phyloP scores from a whole-genome alignment of 2,329 filamentous ascomycete species.

The Cercospora janseana region DNA sequence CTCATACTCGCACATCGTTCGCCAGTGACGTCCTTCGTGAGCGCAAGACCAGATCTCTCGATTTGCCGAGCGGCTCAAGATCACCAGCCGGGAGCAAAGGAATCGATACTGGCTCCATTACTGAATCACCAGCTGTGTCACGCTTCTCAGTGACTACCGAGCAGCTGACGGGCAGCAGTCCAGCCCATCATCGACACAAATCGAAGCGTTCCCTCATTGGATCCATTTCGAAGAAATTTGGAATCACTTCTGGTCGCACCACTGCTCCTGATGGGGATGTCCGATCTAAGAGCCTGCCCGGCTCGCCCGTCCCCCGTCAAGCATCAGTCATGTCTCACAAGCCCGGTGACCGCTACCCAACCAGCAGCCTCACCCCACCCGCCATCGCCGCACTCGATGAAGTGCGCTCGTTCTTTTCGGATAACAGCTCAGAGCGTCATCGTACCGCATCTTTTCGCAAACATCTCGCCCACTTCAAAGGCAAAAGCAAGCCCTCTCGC shows the following conservation, averaged over 20 bases:
- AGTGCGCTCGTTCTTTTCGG: constrained; percentile 45
- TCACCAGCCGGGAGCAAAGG: constrained; percentile 28
- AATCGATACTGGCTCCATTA: constrained; percentile 37
- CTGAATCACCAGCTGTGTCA: constrained; percentile 19
- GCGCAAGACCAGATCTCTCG: constrained; percentile 32
- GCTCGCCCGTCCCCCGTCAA: constrained; percentile 21
- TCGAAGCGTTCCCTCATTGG: constrained; percentile 40
- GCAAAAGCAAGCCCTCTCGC: constrained; percentile 20
- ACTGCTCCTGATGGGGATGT: constrained; percentile 18
- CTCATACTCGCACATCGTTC: constrained; percentile 34
- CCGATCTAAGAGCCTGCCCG: constrained; percentile 19
- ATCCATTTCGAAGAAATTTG: constrained; percentile 38
- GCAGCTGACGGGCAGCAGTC: constrained; percentile 34
- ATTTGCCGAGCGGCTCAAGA: constrained; percentile 20
- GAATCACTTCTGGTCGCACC: constrained; percentile 25
- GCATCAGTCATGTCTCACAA: constrained; percentile 33
- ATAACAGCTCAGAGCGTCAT: constrained; percentile 39
- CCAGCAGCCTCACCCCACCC: constrained; percentile 47
- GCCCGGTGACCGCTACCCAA: constrained; percentile 51
- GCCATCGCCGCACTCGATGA: constrained; percentile 43
- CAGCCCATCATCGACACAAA: constrained; percentile 31
- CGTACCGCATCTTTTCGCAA: constrained; percentile 38
- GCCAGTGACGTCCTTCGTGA: constrained; percentile 31
- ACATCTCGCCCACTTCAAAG: constrained; percentile 34
- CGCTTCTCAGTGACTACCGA: constrained; percentile 35